Percentiles rank a stretch among this genome's conserved stretches.
These are phyloP conservation scores for Neckera pumila DNA, from an alignment of 225 moss, liverwort and hornwort genomes.

Conservation along the genomic window DNA sequence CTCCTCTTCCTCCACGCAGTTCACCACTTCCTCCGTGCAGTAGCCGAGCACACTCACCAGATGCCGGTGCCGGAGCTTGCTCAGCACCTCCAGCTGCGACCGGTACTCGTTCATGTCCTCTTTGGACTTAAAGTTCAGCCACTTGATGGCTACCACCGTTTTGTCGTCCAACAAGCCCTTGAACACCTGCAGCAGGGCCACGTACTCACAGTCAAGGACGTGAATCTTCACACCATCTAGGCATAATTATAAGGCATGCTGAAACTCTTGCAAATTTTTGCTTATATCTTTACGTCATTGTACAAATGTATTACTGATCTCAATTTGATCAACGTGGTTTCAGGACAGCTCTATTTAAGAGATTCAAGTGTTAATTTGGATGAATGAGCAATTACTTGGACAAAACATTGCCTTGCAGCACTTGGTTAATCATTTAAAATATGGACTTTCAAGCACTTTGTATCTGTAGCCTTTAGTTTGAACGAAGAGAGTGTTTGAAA, in stretches of 20 bases:
- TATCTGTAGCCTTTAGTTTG: neutral
- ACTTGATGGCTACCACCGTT: slow-evolving; percentile 71
- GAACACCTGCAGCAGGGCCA: slow-evolving; percentile 41
- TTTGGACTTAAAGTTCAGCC: slow-evolving; percentile 72
- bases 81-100: slow-evolving; percentile 63
- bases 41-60: slow-evolving; percentile 84
- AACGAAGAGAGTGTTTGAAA: neutral
- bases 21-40: slow-evolving; percentile 60
- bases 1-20: slow-evolving; percentile 48
- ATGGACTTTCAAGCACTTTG: neutral
- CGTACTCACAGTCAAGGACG: neutral
- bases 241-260: neutral
- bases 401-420: neutral
- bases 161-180: slow-evolving; percentile 89
- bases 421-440: neutral
- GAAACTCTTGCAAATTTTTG: neutral
- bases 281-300: neutral
- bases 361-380: neutral
- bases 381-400: neutral
- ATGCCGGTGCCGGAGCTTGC: slow-evolving; percentile 79
- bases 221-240: neutral
- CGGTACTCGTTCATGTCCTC: slow-evolving; percentile 72
- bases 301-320: neutral
- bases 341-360: neutral
- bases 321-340: neutral